These are phyloP conservation scores for Puccinia polysora DNA, from an alignment of 1,284 basidiomycete species.

Conservation along the genomic window DNA sequence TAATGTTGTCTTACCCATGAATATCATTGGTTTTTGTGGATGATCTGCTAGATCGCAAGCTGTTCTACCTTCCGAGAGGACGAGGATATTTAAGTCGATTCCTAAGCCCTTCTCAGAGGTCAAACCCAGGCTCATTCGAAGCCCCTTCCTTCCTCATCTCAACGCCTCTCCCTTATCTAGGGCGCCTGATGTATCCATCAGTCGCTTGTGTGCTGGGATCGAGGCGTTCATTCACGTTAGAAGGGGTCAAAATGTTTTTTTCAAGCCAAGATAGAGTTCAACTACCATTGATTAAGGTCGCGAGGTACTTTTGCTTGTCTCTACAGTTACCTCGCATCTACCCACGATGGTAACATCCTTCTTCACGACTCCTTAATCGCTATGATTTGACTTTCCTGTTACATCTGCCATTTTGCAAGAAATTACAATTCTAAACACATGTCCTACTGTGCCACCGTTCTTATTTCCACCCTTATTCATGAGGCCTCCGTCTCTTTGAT, in stretches of 20 bases:
- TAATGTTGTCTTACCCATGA: too few species aligned
- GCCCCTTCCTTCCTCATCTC: conserved; percentile 12
- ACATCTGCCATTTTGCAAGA: background rate
- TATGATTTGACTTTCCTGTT: background rate
- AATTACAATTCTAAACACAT: too few species aligned
- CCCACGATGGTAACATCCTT: conserved; percentile 26
- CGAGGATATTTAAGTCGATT: background rate
- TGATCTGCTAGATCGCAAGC: background rate
- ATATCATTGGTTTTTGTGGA: too few species aligned
- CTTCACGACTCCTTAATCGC: background rate
- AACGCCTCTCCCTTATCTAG: conserved; percentile 2
- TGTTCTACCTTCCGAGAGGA: conserved; percentile 10
- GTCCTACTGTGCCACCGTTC: background rate
- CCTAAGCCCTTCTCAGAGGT: background rate
- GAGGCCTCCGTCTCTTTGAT: too few species aligned
- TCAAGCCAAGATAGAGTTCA: conserved; percentile 25
- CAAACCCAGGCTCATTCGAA: conserved; percentile 24
- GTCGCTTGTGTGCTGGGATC: background rate
- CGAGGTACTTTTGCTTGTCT: conserved; percentile 15
- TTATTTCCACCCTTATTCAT: background rate
- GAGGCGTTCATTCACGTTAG: conserved; percentile 19
- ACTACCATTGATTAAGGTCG: conserved; percentile 29
- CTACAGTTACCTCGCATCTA: conserved; percentile 37
- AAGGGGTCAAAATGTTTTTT: conserved; percentile 39
- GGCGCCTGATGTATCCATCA: background rate